Base-by-base conservation (phyloP, 2,329 filamentous ascomycete species). In the Paramyrothecium roridum region DNA sequence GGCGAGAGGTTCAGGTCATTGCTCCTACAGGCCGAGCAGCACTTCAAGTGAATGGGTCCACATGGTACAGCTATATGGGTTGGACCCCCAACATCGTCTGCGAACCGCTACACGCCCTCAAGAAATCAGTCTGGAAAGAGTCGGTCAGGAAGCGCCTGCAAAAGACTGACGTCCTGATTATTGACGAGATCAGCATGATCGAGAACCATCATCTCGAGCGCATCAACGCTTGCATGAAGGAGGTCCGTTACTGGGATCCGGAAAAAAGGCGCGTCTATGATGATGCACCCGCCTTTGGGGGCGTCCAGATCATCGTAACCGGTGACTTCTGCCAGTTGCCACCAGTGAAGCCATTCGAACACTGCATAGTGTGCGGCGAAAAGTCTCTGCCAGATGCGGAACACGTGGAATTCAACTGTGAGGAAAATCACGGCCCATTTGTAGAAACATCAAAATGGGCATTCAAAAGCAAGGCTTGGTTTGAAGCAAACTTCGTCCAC, bases 121-220 rank as follows among this genome's bases (percentile, higher is more conserved):
- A 37, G 0, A 3, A 1, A 0, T 26, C 50, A 2, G 33, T n/a
- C 0, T 30, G 34, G 33, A 40, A 51, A 22, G 8, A 48, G 7
- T 1, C 40, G 1, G 19, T 73, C 1, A 66, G 59, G 21, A 63
- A 70, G 1, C 71, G 78, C 0, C 66, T 84, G 2, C 61, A 20
- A 0, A 33, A 65, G 0, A 83, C 79, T 0, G 73, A 87, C 51
- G 79, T 85, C 1, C 72, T 88, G 2, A 76, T 88, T 22, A 82
- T 88, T 17, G 85, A 88, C 60, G 86, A 88, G 66, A 82, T 89
- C 55, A 84, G 80, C 58, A 88, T 88, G 85, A 74, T 87, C 0
- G 81, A 85, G 51, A 82, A 79, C 78, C 55, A 61, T 37, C 57
- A 66, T 22, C 20, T 69, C 0, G 48, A 66, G 26, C 64, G 60